Conservation (phyloP, 2,329 filamentous ascomycete genomes). For the Alternaria incomplexa region DNA sequence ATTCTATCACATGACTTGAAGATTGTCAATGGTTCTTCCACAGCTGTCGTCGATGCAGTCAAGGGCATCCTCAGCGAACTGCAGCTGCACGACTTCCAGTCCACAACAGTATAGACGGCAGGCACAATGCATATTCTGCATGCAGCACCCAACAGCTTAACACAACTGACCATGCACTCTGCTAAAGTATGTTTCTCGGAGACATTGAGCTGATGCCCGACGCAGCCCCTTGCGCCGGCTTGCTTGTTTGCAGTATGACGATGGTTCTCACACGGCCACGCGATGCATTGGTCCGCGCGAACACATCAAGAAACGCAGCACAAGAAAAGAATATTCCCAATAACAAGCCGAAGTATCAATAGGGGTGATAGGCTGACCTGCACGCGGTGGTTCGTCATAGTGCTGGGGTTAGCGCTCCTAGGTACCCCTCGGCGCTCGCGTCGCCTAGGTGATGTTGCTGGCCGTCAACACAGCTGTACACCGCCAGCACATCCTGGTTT, state of each 20-base stretch:
- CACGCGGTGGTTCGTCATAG: not conserved
- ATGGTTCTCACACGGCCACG: not conserved
- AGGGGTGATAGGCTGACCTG: not conserved
- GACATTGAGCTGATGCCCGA: not conserved
- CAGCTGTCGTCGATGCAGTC: not conserved
- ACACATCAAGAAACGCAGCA: not conserved
- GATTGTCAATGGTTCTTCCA: not conserved
- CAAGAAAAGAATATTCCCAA: not conserved
- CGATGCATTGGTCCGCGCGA: not conserved
- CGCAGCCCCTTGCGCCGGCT: not conserved
- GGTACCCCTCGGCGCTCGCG: constrained; percentile 20
- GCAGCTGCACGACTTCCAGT: not conserved
- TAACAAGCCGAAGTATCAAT: not conserved
- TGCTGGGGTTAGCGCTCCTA: constrained; percentile 17
- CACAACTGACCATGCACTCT: not conserved
- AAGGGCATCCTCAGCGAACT: not conserved
- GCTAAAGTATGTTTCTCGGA: not conserved
- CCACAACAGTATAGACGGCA: not conserved
- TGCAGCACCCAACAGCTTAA: not conserved
- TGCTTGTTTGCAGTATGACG: constrained; percentile 1
- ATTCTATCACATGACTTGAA: not conserved
- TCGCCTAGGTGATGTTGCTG: constrained; percentile 29
- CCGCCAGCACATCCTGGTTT: constrained; percentile 24
- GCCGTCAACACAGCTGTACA: constrained; percentile 27
- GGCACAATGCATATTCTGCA: not conserved